Conservation (phyloP, 768 basidiomycete species). For the Trametes cingulata region DNA sequence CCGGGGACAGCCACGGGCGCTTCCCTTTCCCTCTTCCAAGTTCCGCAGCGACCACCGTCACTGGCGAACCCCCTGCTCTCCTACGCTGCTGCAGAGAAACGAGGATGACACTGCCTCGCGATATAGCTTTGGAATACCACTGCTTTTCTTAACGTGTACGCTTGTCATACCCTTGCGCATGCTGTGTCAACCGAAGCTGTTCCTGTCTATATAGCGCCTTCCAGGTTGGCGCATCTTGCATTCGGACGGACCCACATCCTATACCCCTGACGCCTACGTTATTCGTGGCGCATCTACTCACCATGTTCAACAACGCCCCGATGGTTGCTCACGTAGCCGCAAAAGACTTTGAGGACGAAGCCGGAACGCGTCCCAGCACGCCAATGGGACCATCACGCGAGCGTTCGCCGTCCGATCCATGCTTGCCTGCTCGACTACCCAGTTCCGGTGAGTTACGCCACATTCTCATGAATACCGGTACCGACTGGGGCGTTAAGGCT, state of each 20-base stretch:
- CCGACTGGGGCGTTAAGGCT: slow-evolving; percentile 43
- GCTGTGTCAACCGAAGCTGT: not conserved
- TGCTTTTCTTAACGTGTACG: not conserved
- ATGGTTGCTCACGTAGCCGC: slow-evolving; percentile 32
- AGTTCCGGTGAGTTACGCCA: slow-evolving; percentile 49
- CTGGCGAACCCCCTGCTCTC: not conserved
- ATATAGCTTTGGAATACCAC: not conserved
- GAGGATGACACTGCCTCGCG: slow-evolving; percentile 1
- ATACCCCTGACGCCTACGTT: not conserved
- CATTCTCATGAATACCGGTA: slow-evolving; percentile 1
- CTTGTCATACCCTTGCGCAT: not conserved
- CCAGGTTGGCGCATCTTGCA: not conserved
- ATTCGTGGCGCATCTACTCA: slow-evolving; percentile 13
- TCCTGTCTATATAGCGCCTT: not conserved
- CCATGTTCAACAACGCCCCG: slow-evolving; percentile 57
- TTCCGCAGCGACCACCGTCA: not conserved
- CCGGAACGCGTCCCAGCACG: not conserved
- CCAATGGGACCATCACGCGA: slow-evolving; percentile 31
- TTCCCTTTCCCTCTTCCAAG: not conserved
- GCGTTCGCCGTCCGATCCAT: slow-evolving; percentile 50
- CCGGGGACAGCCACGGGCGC: not conserved
- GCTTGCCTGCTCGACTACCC: slow-evolving; percentile 71
- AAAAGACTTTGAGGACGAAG: slow-evolving; percentile 28
- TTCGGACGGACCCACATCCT: not conserved
- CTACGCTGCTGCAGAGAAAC: not conserved